These are phyloP conservation scores for Picea glauca DNA, from an alignment of 75 land plant species.

Conservation along the genomic window DNA sequence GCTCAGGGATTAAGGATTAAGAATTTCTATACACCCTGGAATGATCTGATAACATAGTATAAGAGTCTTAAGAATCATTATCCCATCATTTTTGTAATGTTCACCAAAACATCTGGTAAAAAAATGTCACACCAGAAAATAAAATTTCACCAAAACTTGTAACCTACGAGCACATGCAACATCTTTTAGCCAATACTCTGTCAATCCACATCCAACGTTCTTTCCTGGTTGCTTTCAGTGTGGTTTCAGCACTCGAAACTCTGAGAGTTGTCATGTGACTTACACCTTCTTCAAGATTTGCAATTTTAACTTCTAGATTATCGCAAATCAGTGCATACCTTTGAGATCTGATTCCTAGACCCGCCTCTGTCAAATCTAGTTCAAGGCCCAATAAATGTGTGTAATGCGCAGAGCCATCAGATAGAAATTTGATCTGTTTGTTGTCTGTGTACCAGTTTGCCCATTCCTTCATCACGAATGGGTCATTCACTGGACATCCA, in stretches of 20 bases:
- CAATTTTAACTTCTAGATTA: constrained; percentile 74
- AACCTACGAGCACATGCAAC: no score
- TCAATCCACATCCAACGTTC: no score
- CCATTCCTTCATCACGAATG: constrained; percentile 93
- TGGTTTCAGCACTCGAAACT: constrained; percentile 70
- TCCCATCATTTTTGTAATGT: no score
- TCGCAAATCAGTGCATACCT: constrained; percentile 74
- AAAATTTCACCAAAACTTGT: no score
- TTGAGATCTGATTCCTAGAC: constrained; percentile 73
- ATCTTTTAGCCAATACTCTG: no score
- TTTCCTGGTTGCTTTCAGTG: constrained; percentile 29
- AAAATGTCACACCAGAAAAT: no score
- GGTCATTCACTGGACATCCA: constrained; percentile 68
- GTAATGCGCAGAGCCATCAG: constrained; percentile 80
- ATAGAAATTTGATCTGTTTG: constrained; percentile 66
- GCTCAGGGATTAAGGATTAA: no score
- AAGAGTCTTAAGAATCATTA: no score
- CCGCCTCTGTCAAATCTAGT: constrained; percentile 74
- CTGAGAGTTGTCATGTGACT: constrained; percentile 28
- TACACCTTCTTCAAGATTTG: constrained; percentile 81
- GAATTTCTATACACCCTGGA: no score
- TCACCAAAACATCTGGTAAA: no score
- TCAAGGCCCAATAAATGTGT: constrained; percentile 82
- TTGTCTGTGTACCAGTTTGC: constrained; percentile 74
- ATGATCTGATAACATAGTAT: no score